These are phyloP conservation scores for Cicer yamashitae DNA, from an alignment of 306 rosid species.

Conservation along the genomic window DNA sequence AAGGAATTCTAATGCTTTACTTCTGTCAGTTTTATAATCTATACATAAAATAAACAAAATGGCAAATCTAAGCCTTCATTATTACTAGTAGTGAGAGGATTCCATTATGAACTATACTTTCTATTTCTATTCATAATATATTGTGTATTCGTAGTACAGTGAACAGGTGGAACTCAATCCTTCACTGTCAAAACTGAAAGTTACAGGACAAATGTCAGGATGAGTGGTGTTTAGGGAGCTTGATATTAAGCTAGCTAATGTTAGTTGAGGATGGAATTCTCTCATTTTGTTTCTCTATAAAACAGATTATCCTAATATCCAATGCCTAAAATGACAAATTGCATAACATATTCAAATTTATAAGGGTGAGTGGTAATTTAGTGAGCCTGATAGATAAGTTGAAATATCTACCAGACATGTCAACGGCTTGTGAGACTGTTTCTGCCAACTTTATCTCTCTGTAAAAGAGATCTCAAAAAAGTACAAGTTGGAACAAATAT, in stretches of 20 bases:
- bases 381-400: not conserved
- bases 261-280: constrained; percentile 12
- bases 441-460: constrained; percentile 18
- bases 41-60: constrained; percentile 38
- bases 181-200: constrained; percentile 28
- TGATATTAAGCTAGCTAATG: constrained; percentile 23
- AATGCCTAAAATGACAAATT: constrained; percentile 12
- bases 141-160: constrained; percentile 10
- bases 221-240: not conserved
- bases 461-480: not conserved
- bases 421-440: constrained; percentile 1
- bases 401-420: not conserved
- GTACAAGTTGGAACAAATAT: constrained; percentile 13
- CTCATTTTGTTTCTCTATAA: not conserved
- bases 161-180: constrained; percentile 14
- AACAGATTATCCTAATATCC: constrained; percentile 11
- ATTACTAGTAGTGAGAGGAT: constrained; percentile 22
- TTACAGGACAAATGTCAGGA: not conserved
- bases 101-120: constrained; percentile 15
- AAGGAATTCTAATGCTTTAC: constrained; percentile 27
- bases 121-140: constrained; percentile 20
- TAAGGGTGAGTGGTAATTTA: not conserved
- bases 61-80: constrained; percentile 21
- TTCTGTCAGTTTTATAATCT: constrained; percentile 30
- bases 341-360: not conserved